These are phyloP conservation scores for thale cress (Arabidopsis thaliana) DNA, from an alignment of 345 rosid genomes.

Conservation along the genomic window DNA sequence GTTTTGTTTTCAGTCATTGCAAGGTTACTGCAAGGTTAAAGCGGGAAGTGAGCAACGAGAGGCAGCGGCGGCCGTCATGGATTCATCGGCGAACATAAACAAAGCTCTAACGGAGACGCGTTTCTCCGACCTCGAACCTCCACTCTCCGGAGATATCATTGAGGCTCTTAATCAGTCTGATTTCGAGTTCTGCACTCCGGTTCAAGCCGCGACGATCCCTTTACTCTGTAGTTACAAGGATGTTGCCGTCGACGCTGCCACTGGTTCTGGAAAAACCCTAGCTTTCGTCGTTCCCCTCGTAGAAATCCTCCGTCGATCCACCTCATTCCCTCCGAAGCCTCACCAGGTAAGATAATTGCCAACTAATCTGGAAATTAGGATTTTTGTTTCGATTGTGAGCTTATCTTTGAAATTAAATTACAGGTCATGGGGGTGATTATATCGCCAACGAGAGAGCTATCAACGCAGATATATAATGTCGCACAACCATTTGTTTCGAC, in stretches of 20 bases:
- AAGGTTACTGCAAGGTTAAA: not conserved
- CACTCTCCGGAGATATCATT: slow-evolving; percentile 64
- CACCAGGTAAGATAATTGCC: slow-evolving; percentile 60
- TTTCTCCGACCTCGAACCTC: slow-evolving; percentile 83
- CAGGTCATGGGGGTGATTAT: slow-evolving; percentile 89
- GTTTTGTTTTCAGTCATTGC: not conserved
- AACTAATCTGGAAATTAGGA: not conserved
- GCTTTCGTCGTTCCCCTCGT: slow-evolving; percentile 82
- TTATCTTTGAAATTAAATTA: not conserved
- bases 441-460: slow-evolving; percentile 93
- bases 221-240: slow-evolving; percentile 85
- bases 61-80: slow-evolving; percentile 43
- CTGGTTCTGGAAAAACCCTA: slow-evolving; percentile 95
- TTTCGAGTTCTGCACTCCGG: slow-evolving; percentile 92
- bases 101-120: slow-evolving; percentile 72
- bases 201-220: slow-evolving; percentile 89
- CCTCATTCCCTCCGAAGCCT: slow-evolving; percentile 64
- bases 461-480: slow-evolving; percentile 78
- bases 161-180: slow-evolving; percentile 58
- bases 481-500: slow-evolving; percentile 84
- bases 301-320: slow-evolving; percentile 75
- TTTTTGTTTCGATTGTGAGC: not conserved
- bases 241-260: slow-evolving; percentile 93
- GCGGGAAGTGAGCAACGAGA: slow-evolving; percentile 24
- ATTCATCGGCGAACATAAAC: slow-evolving; percentile 49